A percentile compares a stretch with the other conserved stretches of the same genome.
These are phyloP conservation scores for Lipomyces lipofer DNA, from an alignment of 805 yeast genomes.

Conservation along the genomic window DNA sequence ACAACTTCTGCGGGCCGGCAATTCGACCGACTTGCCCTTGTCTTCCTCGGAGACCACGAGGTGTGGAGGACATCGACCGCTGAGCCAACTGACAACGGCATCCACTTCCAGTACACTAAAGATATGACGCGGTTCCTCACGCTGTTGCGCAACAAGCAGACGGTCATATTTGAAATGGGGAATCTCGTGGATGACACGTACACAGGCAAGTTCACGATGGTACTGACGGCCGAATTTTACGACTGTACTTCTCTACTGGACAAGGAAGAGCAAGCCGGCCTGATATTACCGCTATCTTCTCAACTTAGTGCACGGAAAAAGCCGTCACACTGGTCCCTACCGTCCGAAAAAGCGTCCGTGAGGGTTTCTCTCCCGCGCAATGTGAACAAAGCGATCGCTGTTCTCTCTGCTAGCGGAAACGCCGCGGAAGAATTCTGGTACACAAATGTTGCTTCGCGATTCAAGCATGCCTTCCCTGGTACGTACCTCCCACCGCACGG, in stretches of 20 bases:
- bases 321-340: conserved; percentile 36
- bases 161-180: conserved; percentile 60
- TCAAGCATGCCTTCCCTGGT: conserved; percentile 41
- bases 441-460: conserved; percentile 52
- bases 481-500: conserved; percentile 54
- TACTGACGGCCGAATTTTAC: conserved; percentile 55
- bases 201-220: conserved; percentile 61
- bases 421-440: conserved; percentile 87
- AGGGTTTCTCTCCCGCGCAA: conserved; percentile 55
- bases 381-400: conserved; percentile 58
- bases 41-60: conserved; percentile 52
- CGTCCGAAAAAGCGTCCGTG: conserved; percentile 47
- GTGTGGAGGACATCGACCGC: conserved; percentile 85
- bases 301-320: conserved; percentile 9
- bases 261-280: conserved; percentile 9
- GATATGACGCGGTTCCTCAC: conserved; percentile 61
- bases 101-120: conserved; percentile 55
- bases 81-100: conserved; percentile 62
- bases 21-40: conserved; percentile 43
- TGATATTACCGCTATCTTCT: conserved; percentile 20
- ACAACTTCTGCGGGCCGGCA: conserved; percentile 40
- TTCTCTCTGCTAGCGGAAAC: conserved; percentile 70
- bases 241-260: conserved; percentile 16
- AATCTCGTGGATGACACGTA: conserved; percentile 54
- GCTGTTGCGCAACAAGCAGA: conserved; percentile 48